Base-by-base conservation (phyloP, 306 rosid genomes). In the Prunus davidiana region DNA sequence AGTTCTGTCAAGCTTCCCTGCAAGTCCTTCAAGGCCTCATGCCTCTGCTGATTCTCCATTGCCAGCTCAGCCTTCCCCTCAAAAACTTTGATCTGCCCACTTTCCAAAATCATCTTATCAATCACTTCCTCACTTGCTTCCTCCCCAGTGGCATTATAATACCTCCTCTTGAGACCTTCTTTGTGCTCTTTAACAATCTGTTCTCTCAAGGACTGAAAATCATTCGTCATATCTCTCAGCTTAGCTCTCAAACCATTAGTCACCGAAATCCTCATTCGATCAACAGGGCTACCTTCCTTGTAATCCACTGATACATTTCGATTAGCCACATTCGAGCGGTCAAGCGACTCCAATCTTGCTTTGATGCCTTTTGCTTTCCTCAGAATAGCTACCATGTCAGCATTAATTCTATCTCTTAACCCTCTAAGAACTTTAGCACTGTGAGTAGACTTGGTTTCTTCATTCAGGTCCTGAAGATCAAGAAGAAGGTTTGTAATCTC, bases 241-340 rank as follows among this genome's bases (percentile, higher is more conserved):
- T 78, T 78, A 25, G 61, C 18, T 72, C 82, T 78, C 72, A 78
- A 60, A 16, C 82, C 82, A 72, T 67, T 64, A 3, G 77, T 71
- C 22, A 78, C 82, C 0, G 82, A 62, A 34, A 78, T 64, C 69
- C 82, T 71, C 52, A 74, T 78, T 64, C 77, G 63, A 52, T 78
- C 71, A 71, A 78, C 72, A 2, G 77, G 72, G 72, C 77, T 71
- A 24, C 76, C 82, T 71, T 78, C 82, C 68, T 63, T 78, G 65
- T 71, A 71, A 10, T 14, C 51, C 12, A 14, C 24, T 0, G 41
- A 62, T 20, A 5, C 64, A 6, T 6, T 56, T 24, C 77, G 72
- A 64, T 78, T 78, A 15, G 72, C 71, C 19, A 72, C 19, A 24
- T 71, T 78, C 58, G 67, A 71, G 9, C 15, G 47, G 54, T 78